These are phyloP conservation scores for Candida xiaguanensis DNA, from an alignment of 805 yeast genomes.

Conservation along the genomic window DNA sequence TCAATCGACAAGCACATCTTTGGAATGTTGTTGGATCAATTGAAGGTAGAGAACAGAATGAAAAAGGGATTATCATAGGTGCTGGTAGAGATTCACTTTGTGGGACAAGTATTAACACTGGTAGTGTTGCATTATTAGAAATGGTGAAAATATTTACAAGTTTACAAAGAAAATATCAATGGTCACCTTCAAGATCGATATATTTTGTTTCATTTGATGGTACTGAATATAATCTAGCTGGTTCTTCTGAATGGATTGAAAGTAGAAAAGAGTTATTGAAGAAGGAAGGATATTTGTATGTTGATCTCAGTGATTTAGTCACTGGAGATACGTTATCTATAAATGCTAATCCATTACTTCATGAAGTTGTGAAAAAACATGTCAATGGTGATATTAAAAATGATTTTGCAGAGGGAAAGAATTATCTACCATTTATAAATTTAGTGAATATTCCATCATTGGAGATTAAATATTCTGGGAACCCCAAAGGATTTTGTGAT, in stretches of 20 bases:
- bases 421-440: slow-evolving; percentile 64
- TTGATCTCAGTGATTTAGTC: slow-evolving; percentile 70
- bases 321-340: slow-evolving; percentile 52
- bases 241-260: slow-evolving; percentile 77
- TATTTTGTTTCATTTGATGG: slow-evolving; percentile 86
- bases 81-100: slow-evolving; percentile 78
- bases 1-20: slow-evolving; percentile 54
- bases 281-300: slow-evolving; percentile 62
- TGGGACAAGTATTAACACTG: slow-evolving; percentile 79
- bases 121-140: slow-evolving; percentile 70
- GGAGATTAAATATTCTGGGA: slow-evolving; percentile 49
- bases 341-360: slow-evolving; percentile 63
- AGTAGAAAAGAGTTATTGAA: slow-evolving; percentile 48
- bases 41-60: slow-evolving; percentile 75
- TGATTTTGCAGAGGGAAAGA: slow-evolving; percentile 46
- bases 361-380: slow-evolving; percentile 42
- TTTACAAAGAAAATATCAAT: slow-evolving; percentile 58
- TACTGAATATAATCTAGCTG: slow-evolving; percentile 74
- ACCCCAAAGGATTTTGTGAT: slow-evolving; percentile 64
- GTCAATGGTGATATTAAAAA: slow-evolving; percentile 24
- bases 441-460: slow-evolving; percentile 67
- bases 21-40: slow-evolving; percentile 81
- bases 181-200: slow-evolving; percentile 82
- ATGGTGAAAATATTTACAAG: slow-evolving; percentile 64
- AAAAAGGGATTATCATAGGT: slow-evolving; percentile 71